phyloP scores from a whole-genome alignment of 164 flowering plant genomes.

The Brasenia schreberi region DNA sequence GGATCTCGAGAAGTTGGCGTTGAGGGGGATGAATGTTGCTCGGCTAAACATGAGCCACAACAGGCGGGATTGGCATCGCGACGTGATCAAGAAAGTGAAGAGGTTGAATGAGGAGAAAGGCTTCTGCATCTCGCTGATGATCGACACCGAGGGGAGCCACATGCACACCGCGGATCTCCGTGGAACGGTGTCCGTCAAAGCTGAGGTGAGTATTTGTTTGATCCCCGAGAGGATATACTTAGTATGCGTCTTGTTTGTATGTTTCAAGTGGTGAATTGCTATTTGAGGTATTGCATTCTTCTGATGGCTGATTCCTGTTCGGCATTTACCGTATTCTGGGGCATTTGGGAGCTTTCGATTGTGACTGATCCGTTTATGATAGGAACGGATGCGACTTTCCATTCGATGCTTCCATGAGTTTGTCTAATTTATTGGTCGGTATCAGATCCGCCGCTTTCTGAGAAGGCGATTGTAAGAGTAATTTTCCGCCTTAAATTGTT shows the following conservation, averaged over 20 bases:
- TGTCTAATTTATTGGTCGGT: too few species aligned
- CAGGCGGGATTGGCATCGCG: conserved; percentile 61
- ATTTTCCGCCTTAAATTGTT: too few species aligned
- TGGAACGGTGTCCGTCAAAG: conserved; percentile 43
- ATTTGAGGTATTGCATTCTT: background rate
- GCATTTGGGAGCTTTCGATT: too few species aligned
- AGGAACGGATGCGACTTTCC: too few species aligned
- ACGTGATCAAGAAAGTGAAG: conserved; percentile 61
- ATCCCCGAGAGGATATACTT: background rate
- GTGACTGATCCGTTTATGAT: too few species aligned
- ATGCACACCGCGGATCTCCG: conserved; percentile 70
- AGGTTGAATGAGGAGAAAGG: conserved; percentile 64
- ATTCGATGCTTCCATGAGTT: too few species aligned
- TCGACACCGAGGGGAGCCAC: conserved; percentile 77
- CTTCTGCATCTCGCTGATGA: conserved; percentile 66
- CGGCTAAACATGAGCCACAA: conserved; percentile 79
- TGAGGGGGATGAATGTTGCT: conserved; percentile 77
- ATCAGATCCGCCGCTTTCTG: too few species aligned
- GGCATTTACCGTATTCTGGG: background rate
- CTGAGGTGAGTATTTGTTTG: conserved; percentile 25
- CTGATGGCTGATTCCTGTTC: background rate
- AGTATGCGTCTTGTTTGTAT: background rate
- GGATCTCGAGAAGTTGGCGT: conserved; percentile 47
- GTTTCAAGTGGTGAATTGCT: background rate
- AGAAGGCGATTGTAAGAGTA: too few species aligned